Percentiles rank a stretch among this genome's conserved stretches.
Conservation (phyloP, 768 basidiomycete species). For the Candolleomyces eurysporus region DNA sequence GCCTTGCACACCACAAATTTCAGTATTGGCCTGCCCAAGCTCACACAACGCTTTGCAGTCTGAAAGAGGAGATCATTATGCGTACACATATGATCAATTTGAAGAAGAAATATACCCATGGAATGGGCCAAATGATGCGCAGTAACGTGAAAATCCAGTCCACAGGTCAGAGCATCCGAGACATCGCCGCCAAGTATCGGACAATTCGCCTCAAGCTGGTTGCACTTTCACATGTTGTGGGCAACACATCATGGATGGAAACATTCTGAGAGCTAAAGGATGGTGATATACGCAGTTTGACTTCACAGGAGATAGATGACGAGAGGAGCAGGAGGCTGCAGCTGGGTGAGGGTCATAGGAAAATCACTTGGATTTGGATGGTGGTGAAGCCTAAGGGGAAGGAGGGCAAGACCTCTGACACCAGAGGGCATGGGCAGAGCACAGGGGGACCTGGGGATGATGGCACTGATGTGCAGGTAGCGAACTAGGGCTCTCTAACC, state of each 20-base stretch:
- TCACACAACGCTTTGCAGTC: constrained; percentile 22
- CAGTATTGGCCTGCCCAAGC: constrained; percentile 26
- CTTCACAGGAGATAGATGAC: not conserved
- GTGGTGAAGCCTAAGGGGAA: not conserved
- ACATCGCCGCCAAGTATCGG: constrained; percentile 14
- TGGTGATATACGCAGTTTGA: not conserved
- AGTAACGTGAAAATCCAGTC: constrained; percentile 16
- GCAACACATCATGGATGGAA: not conserved
- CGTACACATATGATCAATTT: constrained; percentile 26
- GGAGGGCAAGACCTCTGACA: no score
- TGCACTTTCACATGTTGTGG: not conserved
- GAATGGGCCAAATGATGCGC: constrained; percentile 22
- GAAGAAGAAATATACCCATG: constrained; percentile 24
- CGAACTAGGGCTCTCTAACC: no score
- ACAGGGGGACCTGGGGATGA: no score
- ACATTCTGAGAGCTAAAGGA: not conserved
- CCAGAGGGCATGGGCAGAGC: no score
- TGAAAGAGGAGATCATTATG: constrained; percentile 29
- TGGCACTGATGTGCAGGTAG: no score
- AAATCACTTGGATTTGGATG: not conserved
- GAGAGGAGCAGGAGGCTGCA: no score
- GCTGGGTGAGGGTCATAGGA: not conserved
- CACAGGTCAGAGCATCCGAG: constrained; percentile 14
- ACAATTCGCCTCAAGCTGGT: not conserved
- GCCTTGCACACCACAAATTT: constrained; percentile 22